Conservation (phyloP, 2,329 filamentous ascomycete species). For the Davidsoniella virescens region DNA sequence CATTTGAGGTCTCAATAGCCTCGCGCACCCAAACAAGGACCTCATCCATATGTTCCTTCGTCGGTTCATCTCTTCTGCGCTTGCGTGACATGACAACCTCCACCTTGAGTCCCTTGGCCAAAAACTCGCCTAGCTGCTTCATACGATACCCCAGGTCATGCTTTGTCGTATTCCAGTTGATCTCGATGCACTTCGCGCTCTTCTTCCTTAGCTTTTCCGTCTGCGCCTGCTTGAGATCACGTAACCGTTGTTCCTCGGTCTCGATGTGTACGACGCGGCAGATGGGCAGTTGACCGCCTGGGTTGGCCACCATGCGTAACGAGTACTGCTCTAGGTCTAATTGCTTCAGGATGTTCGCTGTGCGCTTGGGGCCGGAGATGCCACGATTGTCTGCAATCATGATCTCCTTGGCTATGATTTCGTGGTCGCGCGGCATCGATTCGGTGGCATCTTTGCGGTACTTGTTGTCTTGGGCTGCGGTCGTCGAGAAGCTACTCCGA, state of each 20-base stretch:
- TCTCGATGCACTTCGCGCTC: conserved; percentile 59
- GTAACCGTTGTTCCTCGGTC: conserved; percentile 28
- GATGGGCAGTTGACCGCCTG: conserved; percentile 26
- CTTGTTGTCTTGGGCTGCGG: conserved; percentile 1
- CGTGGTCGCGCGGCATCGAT: conserved; percentile 25
- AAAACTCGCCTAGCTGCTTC: conserved; percentile 48
- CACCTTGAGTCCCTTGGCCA: conserved; percentile 59
- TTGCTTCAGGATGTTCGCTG: conserved; percentile 25
- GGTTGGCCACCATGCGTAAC: conserved; percentile 27
- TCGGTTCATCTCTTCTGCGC: conserved; percentile 41
- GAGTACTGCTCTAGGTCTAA: conserved; percentile 22
- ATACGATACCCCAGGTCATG: conserved; percentile 63
- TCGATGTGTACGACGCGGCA: conserved; percentile 54
- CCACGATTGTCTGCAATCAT: conserved; percentile 25
- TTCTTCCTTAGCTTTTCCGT: conserved; percentile 26
- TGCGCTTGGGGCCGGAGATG: conserved; percentile 24
- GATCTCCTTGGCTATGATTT: conserved; percentile 27
- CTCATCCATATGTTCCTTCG: conserved; percentile 40
- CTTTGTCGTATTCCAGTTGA: conserved; percentile 72
- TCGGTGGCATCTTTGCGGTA: conserved; percentile 5
- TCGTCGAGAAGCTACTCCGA: conserved; percentile 4
- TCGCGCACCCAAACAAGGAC: conserved; percentile 28
- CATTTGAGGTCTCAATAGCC: conserved; percentile 17
- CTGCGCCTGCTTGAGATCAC: conserved; percentile 28
- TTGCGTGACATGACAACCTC: conserved; percentile 52